Base-by-base conservation (phyloP, 2,329 filamentous ascomycete species). In the Volutella citrinella region DNA sequence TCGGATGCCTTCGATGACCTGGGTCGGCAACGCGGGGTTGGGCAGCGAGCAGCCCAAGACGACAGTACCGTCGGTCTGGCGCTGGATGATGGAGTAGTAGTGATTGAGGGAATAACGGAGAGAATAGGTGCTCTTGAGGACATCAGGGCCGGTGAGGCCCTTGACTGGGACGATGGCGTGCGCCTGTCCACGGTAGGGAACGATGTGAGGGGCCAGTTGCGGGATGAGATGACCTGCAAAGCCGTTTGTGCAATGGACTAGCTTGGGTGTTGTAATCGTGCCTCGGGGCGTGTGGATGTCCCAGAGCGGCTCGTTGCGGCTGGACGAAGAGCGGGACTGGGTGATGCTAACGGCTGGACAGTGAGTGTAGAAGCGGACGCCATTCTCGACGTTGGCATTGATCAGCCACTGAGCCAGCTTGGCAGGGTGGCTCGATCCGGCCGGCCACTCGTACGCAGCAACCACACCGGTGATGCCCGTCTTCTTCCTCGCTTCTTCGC, bases 391-490 rank as follows among this genome's bases (percentile, higher is more conserved):
- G 11, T 55, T 56, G 12, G 54, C 48, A 10, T 45, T 48, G 14
- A 73, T 51, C 10, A 73, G 55, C 56, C 66, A 72, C n/a, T 72
- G 69, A 1, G 64, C 62, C 14, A 73, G 48, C 43, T 71, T 72
- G 6, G 68, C 68, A 4, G 69, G 69, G 46, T 72, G 69, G 20
- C 57, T 66, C 4, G 66, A 70, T 4, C 65, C 69, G 11, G 68
- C 69, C 5, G 68, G 65, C 69, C 69, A 73, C 42, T 72, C 68
- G 38, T 72, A 73, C 7, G 69, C 69, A n/a, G 63, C 59, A 10
- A 69, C 34, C 1, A 64, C 63, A 3, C 49, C 50, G 5, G 47
- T 30, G 6, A 71, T 55, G 18, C 62, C 54, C 0, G 67, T 69
- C 34, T 51, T 57, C 7, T 27, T 27, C 16, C 28, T 45, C 48